A percentile compares a stretch with the other conserved stretches of the same genome.
Conservation (phyloP, 257 asterid genomes). For the Prunella vulgaris region DNA sequence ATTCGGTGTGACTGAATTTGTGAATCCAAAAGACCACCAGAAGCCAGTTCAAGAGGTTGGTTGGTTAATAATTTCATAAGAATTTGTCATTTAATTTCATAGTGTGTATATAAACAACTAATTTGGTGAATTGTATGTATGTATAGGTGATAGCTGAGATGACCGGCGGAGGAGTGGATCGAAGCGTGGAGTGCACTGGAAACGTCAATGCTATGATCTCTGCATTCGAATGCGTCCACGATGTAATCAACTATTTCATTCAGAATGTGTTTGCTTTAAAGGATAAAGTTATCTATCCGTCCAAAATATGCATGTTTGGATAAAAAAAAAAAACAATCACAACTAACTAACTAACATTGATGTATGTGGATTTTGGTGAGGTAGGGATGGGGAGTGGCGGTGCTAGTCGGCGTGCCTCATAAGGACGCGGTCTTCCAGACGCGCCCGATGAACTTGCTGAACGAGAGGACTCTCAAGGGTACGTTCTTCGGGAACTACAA, state of each 20-base stretch:
- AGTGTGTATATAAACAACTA: background rate
- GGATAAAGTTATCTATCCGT: too few species aligned
- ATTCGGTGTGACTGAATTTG: slow-evolving; percentile 74
- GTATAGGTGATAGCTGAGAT: slow-evolving; percentile 58
- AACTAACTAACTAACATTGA: background rate
- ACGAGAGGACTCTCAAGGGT: slow-evolving; percentile 70
- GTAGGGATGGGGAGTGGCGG: slow-evolving; percentile 86
- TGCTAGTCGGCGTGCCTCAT: slow-evolving; percentile 69
- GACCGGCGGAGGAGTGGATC: slow-evolving; percentile 74
- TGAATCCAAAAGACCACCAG: slow-evolving; percentile 61
- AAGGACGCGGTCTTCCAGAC: slow-evolving; percentile 59
- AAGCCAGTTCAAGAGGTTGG: slow-evolving; percentile 74
- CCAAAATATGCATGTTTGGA: too few species aligned
- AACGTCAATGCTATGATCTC: slow-evolving; percentile 71
- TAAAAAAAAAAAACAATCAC: background rate
- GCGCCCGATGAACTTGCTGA: slow-evolving; percentile 55
- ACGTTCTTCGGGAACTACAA: slow-evolving; percentile 78
- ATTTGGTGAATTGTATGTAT: background rate
- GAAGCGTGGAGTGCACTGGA: slow-evolving; percentile 81
- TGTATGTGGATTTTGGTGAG: background rate
- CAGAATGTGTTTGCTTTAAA: background rate
- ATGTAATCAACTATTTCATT: slow-evolving; percentile 28
- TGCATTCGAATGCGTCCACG: slow-evolving; percentile 83
- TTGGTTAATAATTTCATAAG: slow-evolving; percentile 19
- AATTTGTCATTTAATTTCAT: background rate